Evolutionary conservation across 306 rosid genomes (phyloP), one percentile per base, ranked within the genome.

Genomic region (Trifolium pratense): DNA sequence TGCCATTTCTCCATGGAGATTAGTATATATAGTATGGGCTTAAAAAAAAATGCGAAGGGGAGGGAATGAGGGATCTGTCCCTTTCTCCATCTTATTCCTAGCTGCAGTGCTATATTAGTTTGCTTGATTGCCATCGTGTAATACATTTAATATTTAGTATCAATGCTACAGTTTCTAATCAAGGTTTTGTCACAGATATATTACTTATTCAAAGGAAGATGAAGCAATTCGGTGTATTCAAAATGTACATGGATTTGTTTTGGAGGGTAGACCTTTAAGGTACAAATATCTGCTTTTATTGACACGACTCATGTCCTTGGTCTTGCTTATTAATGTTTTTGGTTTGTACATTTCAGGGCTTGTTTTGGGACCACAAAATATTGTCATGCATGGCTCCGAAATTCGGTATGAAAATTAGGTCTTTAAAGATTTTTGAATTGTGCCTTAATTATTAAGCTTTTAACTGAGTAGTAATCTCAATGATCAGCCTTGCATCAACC

Each of bases 311-410:
- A 25, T 58, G 45, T 43, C 7, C 29, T 5, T 39, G 58, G 5
- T 67, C 34, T 17, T 62, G 71, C 66, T 60, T 80, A 43, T 62
- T 29, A 53, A 8, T 36, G 36, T 36, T 32, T 51, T 73, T 77
- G 75, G 23, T 48, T 31, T 66, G 32, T 18, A 71, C 34, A 31
- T 84, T 61, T 60, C 82, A 95, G 99, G 96, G 97, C 99, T 75
- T 95, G 97, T 80, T 95, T 95, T 78, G 99, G 99, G 75, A 95
- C 99, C 67, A 95, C 99, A 43, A 95, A 95, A 78, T 95, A 95
- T 79, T 95, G 99, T 79, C 99, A 95, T 85, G 99, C 99, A 36
- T 95, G 99, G 99, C 89, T 95, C 31, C 89, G 99, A 70, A 95
- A 84, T 75, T 85, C 83, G 97, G 99, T 95, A 90, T 78, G 93